A percentile compares a stretch with the other conserved stretches of the same genome.
Conservation (phyloP, 2,329 filamentous ascomycete genomes). For the Apiospora hydei region DNA sequence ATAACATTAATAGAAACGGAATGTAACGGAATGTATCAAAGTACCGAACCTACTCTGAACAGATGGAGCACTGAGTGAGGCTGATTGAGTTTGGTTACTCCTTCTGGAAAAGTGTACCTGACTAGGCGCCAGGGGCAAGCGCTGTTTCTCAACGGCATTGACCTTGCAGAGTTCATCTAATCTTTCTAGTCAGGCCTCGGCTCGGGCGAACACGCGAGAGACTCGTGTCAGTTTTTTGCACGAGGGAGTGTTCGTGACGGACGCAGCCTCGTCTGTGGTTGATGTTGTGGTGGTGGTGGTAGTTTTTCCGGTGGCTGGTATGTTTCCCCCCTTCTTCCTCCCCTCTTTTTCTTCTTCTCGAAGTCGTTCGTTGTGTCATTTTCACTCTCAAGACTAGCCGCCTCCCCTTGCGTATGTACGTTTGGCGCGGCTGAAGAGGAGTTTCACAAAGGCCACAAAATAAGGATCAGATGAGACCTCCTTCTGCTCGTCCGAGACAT, state of each 20-base stretch:
- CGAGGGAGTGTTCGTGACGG: background rate
- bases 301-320: background rate
- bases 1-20: background rate
- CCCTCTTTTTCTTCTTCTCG: background rate
- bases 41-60: too few species aligned
- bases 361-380: background rate
- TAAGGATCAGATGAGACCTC: slow-evolving; percentile 19
- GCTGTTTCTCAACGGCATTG: background rate
- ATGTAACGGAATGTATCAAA: background rate
- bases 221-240: background rate
- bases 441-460: slow-evolving; percentile 14
- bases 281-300: background rate
- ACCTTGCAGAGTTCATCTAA: slow-evolving; percentile 10
- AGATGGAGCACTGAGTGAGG: background rate
- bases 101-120: background rate
- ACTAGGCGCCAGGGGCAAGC: slow-evolving; percentile 3
- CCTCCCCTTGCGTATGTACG: background rate
- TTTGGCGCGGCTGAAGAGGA: slow-evolving; percentile 12
- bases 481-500: slow-evolving; percentile 20
- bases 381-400: background rate
- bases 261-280: background rate
- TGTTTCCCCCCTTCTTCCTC: too few species aligned
- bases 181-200: background rate
- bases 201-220: background rate
- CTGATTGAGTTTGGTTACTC: background rate